Conservation (phyloP, 2,329 filamentous ascomycete genomes). For the Rasamsonia emersonii region DNA sequence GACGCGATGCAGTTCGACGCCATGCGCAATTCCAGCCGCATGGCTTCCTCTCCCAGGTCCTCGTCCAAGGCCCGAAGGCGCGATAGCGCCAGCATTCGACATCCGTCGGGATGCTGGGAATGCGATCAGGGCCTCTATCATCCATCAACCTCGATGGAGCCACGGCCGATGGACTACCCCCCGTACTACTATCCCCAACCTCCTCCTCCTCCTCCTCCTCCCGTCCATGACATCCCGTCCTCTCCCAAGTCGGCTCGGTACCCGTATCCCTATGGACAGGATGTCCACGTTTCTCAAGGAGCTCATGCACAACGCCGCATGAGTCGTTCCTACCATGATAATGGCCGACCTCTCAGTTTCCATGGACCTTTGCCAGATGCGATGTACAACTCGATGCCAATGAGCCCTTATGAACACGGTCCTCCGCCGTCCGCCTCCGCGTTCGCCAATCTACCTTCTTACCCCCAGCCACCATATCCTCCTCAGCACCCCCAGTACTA, state of each 20-base stretch:
- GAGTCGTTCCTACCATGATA: constrained; percentile 28
- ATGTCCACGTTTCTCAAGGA: constrained; percentile 22
- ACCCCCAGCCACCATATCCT: constrained; percentile 24
- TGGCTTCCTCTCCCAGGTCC: constrained; percentile 21
- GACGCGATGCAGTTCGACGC: constrained; percentile 29
- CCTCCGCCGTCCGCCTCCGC: constrained; percentile 30
- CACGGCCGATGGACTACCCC: constrained; percentile 22
- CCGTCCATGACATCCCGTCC: constrained; percentile 21
- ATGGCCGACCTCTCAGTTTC: constrained; percentile 30
- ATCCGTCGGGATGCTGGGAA: constrained; percentile 26
- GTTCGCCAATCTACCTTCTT: constrained; percentile 22
- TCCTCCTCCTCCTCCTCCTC: constrained; percentile 16
- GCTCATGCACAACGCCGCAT: constrained; percentile 19
- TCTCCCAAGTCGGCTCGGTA: constrained; percentile 24
- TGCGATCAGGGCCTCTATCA: constrained; percentile 28
- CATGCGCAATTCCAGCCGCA: constrained; percentile 21
- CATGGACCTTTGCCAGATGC: constrained; percentile 27
- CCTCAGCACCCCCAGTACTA: constrained; percentile 19
- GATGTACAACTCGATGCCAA: constrained; percentile 21
- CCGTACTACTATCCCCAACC: constrained; percentile 18
- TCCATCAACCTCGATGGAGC: constrained; percentile 21
- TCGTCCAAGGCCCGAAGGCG: constrained; percentile 26
- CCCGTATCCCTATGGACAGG: constrained; percentile 19
- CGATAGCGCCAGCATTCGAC: constrained; percentile 21
- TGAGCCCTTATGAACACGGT: constrained; percentile 25